Evolutionary conservation across 2,329 filamentous ascomycete genomes (phyloP).

Genomic region (Taxawa tesnikishii): DNA sequence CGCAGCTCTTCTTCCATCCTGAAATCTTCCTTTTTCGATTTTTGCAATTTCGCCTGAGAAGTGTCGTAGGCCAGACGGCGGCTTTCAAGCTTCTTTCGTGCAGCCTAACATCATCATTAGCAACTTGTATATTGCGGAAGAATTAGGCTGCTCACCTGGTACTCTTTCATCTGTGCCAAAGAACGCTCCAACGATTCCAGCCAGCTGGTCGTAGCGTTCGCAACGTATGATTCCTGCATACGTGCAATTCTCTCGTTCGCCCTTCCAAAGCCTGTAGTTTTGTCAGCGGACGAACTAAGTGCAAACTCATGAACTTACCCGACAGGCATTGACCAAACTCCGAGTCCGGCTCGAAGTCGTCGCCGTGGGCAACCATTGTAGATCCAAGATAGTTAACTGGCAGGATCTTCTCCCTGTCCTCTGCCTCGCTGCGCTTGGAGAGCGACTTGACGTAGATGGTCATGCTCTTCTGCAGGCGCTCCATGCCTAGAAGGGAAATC

Average conservation of each 20-base stretch:
- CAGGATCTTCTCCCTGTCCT: slow-evolving; percentile 78
- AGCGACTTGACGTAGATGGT: slow-evolving; percentile 78
- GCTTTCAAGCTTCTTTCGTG: slow-evolving; percentile 88
- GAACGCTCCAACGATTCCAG: slow-evolving; percentile 84
- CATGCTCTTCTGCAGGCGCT: slow-evolving; percentile 78
- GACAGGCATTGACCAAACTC: slow-evolving; percentile 82
- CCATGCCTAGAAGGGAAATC: slow-evolving; percentile 54
- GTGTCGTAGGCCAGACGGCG: slow-evolving; percentile 85
- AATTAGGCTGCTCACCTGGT: slow-evolving; percentile 53
- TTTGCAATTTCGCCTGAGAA: slow-evolving; percentile 79
- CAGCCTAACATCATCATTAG: slow-evolving; percentile 34
- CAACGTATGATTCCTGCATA: slow-evolving; percentile 72
- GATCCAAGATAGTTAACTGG: slow-evolving; percentile 70
- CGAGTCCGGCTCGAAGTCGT: slow-evolving; percentile 83
- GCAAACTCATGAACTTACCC: slow-evolving; percentile 19
- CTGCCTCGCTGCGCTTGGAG: slow-evolving; percentile 69
- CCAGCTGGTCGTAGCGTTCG: slow-evolving; percentile 70
- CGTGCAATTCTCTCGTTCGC: slow-evolving; percentile 80
- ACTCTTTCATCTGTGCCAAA: slow-evolving; percentile 92
- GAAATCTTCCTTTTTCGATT: slow-evolving; percentile 88
- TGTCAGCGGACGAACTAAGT: not conserved
- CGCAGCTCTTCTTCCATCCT: slow-evolving; percentile 85
- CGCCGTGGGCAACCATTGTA: slow-evolving; percentile 77
- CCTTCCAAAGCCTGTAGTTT: slow-evolving; percentile 58
- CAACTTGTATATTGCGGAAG: not conserved